Base-by-base conservation (phyloP, 1,139 yeast species). In the Magnusiomyces tetraspermus region DNA sequence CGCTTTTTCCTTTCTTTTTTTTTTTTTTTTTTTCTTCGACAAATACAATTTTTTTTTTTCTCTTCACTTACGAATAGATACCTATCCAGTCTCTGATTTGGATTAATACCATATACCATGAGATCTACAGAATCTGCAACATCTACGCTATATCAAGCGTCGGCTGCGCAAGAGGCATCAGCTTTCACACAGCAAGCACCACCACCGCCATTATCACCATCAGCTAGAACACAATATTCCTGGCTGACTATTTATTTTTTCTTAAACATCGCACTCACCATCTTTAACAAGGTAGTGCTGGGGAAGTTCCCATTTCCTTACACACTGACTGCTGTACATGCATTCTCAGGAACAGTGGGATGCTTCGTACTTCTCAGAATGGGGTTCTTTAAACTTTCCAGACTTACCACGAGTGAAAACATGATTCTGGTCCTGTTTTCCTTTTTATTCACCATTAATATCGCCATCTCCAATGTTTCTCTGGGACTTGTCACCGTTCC, bases 291-390 rank as follows among this genome's bases (percentile, higher is more conserved):
- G 52, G 58, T 60, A 31, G 61, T 62, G 11, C 59, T 61, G 30
- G 64, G 63, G 22, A 55, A 58, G 38, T 62, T 61, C 53, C 66
- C 66, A 15, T 61, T 59, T 56, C 66, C 66, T 33, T 62, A 61
- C 55, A 45, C 59, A 13, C 56, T 61, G 23, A 61, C 65, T 11
- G 59, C 60, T 8, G 56, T 61, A 37, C 65, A 62, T 52, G 58
- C 64, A 8, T 47, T 62, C 23, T 60, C 58, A 40, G 62, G 63
- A 10, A 53, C 61, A n/a, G 46, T 61, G 8, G 64, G 65, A 24
- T 60, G 64, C 49, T 56, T 58, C 21, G 53, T 59, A 38, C 53
- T 61, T 26, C 58, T 59, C 51, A 40, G 50, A 38, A 46, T 54
- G 23, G 61, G 61, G 22, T 49, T 58, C 38, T 61, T 61, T 54